These are phyloP conservation scores for Sarocladiaceae sp. DNA, from an alignment of 2,329 filamentous ascomycete species.

Conservation along the genomic window DNA sequence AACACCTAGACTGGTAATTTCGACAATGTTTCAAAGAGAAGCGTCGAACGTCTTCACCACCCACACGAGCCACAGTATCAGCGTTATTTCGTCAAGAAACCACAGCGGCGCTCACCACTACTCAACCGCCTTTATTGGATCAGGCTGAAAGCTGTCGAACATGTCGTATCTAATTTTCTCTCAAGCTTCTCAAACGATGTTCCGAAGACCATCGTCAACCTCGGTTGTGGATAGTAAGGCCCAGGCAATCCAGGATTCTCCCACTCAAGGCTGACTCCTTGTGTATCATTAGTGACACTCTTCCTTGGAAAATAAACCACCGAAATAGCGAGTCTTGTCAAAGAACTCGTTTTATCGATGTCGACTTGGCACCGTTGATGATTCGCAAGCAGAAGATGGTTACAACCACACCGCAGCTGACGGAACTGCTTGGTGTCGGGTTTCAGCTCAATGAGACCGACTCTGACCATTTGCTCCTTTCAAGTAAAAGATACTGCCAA, in stretches of 20 bases:
- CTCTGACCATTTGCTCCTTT: constrained; percentile 46
- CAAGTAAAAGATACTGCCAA: constrained; percentile 67
- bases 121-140: constrained; percentile 90
- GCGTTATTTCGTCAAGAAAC: constrained; percentile 79
- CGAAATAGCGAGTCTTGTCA: constrained; percentile 54
- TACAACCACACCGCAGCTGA: constrained; percentile 52
- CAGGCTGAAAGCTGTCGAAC: constrained; percentile 74
- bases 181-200: constrained; percentile 41
- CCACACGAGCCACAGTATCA: constrained; percentile 75
- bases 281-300: constrained; percentile 58
- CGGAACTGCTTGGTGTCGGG: constrained; percentile 24
- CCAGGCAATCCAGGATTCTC: constrained; percentile 30
- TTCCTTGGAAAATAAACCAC: constrained; percentile 76
- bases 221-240: constrained; percentile 78
- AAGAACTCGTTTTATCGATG: constrained; percentile 66
- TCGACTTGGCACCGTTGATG: constrained; percentile 81
- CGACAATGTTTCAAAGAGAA: constrained; percentile 87
- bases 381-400: constrained; percentile 65
- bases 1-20: constrained; percentile 70
- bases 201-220: constrained; percentile 68
- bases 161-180: constrained; percentile 69
- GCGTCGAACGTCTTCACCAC: constrained; percentile 85
- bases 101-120: constrained; percentile 74
- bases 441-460: constrained; percentile 29
- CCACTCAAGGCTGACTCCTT: background rate